A percentile compares a stretch with the other conserved stretches of the same genome.
These are phyloP conservation scores for Colletotrichum sp. DNA, from an alignment of 2,329 filamentous ascomycete genomes.

Conservation along the genomic window DNA sequence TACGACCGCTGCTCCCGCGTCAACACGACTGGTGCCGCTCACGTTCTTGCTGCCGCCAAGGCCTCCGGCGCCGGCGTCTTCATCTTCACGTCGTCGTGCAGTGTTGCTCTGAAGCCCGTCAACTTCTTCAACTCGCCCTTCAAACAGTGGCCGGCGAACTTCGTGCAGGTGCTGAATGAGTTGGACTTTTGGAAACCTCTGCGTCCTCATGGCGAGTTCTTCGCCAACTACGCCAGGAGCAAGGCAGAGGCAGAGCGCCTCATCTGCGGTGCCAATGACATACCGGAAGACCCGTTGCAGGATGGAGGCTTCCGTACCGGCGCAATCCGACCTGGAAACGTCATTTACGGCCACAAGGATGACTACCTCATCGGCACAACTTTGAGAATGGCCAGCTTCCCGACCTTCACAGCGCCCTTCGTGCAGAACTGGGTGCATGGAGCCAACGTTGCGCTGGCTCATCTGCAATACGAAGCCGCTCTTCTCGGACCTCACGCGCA, in stretches of 20 bases:
- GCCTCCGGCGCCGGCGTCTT: constrained; percentile 52
- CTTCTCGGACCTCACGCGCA: constrained; percentile 43
- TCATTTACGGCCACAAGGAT: constrained; percentile 54
- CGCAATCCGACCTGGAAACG: constrained; percentile 57
- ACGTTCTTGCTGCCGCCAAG: constrained; percentile 53
- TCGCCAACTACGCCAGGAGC: constrained; percentile 54
- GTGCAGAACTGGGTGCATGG: constrained; percentile 56
- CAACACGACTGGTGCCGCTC: constrained; percentile 55
- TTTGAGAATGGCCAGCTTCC: constrained; percentile 39
- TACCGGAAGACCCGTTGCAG: constrained; percentile 19
- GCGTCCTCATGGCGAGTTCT: constrained; percentile 46
- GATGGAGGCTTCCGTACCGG: constrained; percentile 52
- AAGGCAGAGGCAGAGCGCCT: constrained; percentile 58
- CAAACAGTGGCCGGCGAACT: constrained; percentile 40
- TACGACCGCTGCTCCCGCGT: constrained; percentile 51
- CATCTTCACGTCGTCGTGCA: constrained; percentile 56
- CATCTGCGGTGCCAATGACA: constrained; percentile 47
- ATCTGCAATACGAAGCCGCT: constrained; percentile 57
- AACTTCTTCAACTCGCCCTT: constrained; percentile 50
- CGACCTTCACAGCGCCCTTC: constrained; percentile 48
- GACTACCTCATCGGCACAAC: constrained; percentile 46
- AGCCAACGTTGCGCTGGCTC: constrained; percentile 58
- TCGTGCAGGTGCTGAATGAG: constrained; percentile 51
- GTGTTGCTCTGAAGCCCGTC: constrained; percentile 44
- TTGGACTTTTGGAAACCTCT: constrained; percentile 46